These are phyloP conservation scores for Gracilaria caudata DNA, from an alignment of 23 red algal species.

Conservation along the genomic window DNA sequence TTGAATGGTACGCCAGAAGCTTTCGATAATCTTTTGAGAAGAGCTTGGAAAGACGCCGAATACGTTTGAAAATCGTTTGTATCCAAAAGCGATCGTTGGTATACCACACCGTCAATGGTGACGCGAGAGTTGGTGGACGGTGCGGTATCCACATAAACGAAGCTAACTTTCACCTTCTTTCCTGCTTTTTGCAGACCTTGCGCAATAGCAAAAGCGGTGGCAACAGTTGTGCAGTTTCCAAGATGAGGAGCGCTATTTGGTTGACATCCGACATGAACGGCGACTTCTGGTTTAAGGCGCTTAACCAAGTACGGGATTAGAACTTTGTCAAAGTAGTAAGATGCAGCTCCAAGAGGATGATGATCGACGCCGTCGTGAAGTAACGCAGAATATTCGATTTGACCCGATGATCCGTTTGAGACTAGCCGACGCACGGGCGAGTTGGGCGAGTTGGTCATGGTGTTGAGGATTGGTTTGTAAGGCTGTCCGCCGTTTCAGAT, in stretches of 20 bases:
- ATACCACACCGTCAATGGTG: not conserved
- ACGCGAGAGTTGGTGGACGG: not conserved
- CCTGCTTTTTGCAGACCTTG: not conserved
- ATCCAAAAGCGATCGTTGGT: not conserved
- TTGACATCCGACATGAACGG: not conserved
- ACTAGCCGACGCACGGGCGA: no score
- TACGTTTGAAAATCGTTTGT: not conserved
- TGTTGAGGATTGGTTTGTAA: no score
- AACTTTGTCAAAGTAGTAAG: not conserved
- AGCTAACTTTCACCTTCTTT: not conserved
- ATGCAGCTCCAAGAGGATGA: not conserved
- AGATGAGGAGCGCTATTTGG: not conserved
- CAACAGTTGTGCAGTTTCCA: not conserved
- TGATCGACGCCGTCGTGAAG: not conserved
- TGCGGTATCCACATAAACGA: not conserved
- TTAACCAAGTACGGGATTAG: not conserved
- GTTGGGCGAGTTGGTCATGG: no score
- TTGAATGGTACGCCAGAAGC: not conserved
- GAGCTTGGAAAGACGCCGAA: not conserved
- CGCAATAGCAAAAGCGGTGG: not conserved
- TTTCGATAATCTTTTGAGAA: not conserved
- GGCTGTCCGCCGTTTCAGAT: no score
- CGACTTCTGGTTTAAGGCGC: not conserved
- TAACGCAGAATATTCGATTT: no score
- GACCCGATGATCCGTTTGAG: no score